Percentiles rank a stretch among this genome's conserved stretches.
These are phyloP conservation scores for Aspergillaceae sp. DNA, from an alignment of 2,329 filamentous ascomycete genomes.

Conservation along the genomic window DNA sequence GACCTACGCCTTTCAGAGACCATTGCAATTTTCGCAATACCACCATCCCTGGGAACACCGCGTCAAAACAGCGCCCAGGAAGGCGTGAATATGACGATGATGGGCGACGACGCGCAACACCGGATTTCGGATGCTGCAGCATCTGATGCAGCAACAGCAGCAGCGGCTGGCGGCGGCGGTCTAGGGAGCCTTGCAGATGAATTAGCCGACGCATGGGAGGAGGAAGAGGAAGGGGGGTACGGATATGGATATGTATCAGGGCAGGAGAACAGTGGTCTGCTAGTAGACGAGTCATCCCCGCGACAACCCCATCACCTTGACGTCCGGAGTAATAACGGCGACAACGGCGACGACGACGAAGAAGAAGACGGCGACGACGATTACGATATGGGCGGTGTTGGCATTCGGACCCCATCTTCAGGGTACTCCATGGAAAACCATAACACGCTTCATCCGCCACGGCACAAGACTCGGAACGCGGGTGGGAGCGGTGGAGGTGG, in stretches of 20 bases:
- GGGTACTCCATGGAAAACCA: conserved; percentile 14
- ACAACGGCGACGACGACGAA: conserved; percentile 15
- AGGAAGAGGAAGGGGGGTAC: conserved; percentile 41
- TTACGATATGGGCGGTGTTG: conserved; percentile 11
- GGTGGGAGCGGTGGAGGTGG: background rate
- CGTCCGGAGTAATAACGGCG: conserved; percentile 4
- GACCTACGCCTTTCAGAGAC: conserved; percentile 20
- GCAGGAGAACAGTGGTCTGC: conserved; percentile 17
- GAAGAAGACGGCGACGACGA: conserved; percentile 24
- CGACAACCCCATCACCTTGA: too few relatives aligned
- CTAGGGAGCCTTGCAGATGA: conserved; percentile 57
- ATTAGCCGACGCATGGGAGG: conserved; percentile 51
- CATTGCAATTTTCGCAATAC: conserved; percentile 26
- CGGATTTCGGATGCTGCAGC: conserved; percentile 28
- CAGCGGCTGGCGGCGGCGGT: conserved; percentile 19
- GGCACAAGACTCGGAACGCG: conserved; percentile 30
- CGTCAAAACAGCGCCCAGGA: conserved; percentile 21
- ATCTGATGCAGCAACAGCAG: conserved; percentile 29
- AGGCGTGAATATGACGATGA: conserved; percentile 9
- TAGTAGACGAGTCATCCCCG: too few relatives aligned
- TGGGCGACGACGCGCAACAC: conserved; percentile 26
- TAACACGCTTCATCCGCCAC: conserved; percentile 26
- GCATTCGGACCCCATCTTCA: conserved; percentile 15
- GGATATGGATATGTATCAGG: conserved; percentile 37
- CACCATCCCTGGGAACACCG: conserved; percentile 31